Evolutionary conservation across 2,329 filamentous ascomycete species (phyloP), one percentile per base, ranked within the genome.

Genomic region (Juglanconis sp.): DNA sequence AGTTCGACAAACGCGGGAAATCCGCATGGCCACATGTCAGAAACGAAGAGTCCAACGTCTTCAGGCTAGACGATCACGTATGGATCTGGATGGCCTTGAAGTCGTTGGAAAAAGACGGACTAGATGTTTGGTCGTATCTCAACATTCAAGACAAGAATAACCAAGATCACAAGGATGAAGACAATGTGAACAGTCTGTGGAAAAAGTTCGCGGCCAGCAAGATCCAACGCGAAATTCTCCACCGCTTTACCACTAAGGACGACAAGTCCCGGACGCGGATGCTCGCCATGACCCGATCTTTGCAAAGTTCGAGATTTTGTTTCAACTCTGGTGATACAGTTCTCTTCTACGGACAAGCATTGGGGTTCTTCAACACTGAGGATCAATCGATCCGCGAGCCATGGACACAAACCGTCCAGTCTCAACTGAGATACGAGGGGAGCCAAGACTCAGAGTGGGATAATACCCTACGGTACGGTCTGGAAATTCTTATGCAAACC

Each of bases 271-370:
- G 44, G 4, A 63, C 60, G 38, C 32, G 59, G 30, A 67, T 64
- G 60, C 47, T 67, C 5, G 64, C 64, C 11, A 55, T 65, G 1
- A 63, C 60, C 24, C 58, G 65, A 1, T 67, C 64, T 0, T 42
- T 54, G 5, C 47, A 62, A 17, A 61, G 65, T 7, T 57, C 63
- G 2, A 13, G 64, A 1, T 64, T 67, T n/a, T 53, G 65, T 5
- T 58, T 67, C 5, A 64, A 66, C 17, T 51, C 65, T 31, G 57
- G 62, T 4, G 65, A 67, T 38, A 65, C 64, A 7, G 57, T 47
- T 1, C 47, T 67, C 1, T 63, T 66, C n/a, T 63, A 64, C 10
- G 38, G 11, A 11, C 17, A 59, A 2, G 44, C 56, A 7, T 49
- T 38, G 40, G 9, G 7, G 5, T 61, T 52, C 31, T 50, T 52